A percentile compares a stretch with the other conserved stretches of the same genome.
These are phyloP conservation scores for Eucalyptus globulus DNA, from an alignment of 345 rosid genomes.

Conservation along the genomic window DNA sequence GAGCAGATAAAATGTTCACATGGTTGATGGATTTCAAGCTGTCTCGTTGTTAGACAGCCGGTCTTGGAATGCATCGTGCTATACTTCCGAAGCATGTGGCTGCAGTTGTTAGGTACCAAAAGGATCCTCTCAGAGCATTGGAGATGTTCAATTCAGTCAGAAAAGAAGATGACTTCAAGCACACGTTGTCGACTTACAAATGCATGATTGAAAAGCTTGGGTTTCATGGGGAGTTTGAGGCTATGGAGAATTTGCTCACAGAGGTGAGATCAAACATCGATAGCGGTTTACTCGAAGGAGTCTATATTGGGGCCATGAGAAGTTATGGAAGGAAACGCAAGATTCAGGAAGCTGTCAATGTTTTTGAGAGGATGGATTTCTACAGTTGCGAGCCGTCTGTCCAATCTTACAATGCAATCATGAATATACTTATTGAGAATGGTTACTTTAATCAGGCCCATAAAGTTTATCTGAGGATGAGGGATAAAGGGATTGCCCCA, in stretches of 20 bases:
- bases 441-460: conserved; percentile 68
- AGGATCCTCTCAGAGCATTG: conserved; percentile 57
- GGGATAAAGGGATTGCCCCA: conserved; percentile 43
- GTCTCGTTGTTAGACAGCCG: not conserved
- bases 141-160: conserved; percentile 68
- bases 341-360: conserved; percentile 74
- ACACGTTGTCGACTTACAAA: conserved; percentile 56
- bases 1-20: not conserved
- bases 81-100: conserved; percentile 79
- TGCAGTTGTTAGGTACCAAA: conserved; percentile 62
- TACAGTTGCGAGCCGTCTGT: conserved; percentile 59
- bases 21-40: not conserved
- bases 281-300: conserved; percentile 58
- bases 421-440: conserved; percentile 73
- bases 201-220: conserved; percentile 73
- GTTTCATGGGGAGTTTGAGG: conserved; percentile 58
- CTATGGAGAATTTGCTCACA: conserved; percentile 49
- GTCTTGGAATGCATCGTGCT: conserved; percentile 34
- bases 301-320: conserved; percentile 60
- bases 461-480: conserved; percentile 85
- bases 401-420: conserved; percentile 62
- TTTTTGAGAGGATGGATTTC: conserved; percentile 94
- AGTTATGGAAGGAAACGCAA: conserved; percentile 66
- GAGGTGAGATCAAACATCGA: conserved; percentile 45
- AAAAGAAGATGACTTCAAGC: conserved; percentile 44